Evolutionary conservation across 1,139 yeast species (phyloP).

Genomic region (Chernovozyma aurita): DNA sequence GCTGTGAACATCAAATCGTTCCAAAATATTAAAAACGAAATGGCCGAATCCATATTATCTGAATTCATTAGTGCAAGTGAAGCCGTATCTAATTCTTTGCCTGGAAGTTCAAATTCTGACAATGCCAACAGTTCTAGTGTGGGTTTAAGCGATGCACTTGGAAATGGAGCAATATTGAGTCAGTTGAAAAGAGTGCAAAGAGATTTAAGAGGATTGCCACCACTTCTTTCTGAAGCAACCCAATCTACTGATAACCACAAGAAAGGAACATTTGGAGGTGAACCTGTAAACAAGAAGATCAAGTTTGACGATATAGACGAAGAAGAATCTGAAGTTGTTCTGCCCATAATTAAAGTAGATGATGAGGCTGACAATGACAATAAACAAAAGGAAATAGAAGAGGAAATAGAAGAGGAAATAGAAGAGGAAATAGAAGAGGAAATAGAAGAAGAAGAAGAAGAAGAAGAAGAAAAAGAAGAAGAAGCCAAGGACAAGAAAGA

Average conservation of each 20-base stretch:
- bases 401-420: constrained; percentile 15
- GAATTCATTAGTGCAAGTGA: constrained; percentile 43
- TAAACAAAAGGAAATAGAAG: constrained; percentile 13
- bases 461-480: constrained; percentile 15
- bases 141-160: constrained; percentile 22
- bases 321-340: constrained; percentile 10
- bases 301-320: constrained; percentile 10
- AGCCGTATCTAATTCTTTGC: constrained; percentile 16
- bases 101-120: constrained; percentile 11
- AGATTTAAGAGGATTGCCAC: constrained; percentile 72
- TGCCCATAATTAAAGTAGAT: no score
- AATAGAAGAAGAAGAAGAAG: constrained; percentile 17
- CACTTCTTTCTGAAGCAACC: constrained; percentile 31
- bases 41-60: constrained; percentile 43
- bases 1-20: constrained; percentile 33
- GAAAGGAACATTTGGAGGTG: constrained; percentile 23
- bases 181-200: constrained; percentile 67
- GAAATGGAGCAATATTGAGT: constrained; percentile 38
- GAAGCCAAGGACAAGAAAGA: constrained; percentile 6
- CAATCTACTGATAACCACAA: constrained; percentile 12
- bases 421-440: constrained; percentile 15
- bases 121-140: constrained; percentile 9
- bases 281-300: constrained; percentile 11
- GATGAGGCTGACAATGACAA: constrained; percentile 13
- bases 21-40: constrained; percentile 27